phyloP scores from a whole-genome alignment of 1,139 yeast species.

The Kodamaea suecica region DNA sequence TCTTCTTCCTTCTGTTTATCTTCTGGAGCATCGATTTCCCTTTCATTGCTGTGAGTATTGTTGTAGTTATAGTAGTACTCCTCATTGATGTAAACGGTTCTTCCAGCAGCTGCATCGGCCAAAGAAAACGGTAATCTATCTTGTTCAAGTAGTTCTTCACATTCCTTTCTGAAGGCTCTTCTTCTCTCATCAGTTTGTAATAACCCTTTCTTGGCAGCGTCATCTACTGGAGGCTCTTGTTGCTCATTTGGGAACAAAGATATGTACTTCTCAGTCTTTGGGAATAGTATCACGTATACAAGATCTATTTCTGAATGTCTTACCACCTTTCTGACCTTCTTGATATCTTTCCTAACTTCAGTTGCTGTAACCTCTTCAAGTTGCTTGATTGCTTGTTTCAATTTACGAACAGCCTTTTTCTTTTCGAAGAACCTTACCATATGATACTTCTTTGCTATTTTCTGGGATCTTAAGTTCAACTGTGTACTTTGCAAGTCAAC shows the following conservation, averaged over 20 bases:
- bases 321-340: slow-evolving; percentile 50
- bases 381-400: slow-evolving; percentile 60
- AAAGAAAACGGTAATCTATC: slow-evolving; percentile 55
- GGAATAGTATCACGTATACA: slow-evolving; percentile 75
- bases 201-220: slow-evolving; percentile 42
- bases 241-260: slow-evolving; percentile 60
- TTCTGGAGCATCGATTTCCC: slow-evolving; percentile 44
- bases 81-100: slow-evolving; percentile 24
- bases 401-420: slow-evolving; percentile 77
- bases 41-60: slow-evolving; percentile 15
- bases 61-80: slow-evolving; percentile 9
- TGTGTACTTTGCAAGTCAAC: slow-evolving; percentile 61
- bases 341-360: slow-evolving; percentile 50
- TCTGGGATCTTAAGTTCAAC: slow-evolving; percentile 48
- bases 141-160: slow-evolving; percentile 49
- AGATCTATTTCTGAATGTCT: slow-evolving; percentile 65
- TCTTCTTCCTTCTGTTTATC: slow-evolving; percentile 25
- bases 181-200: slow-evolving; percentile 49
- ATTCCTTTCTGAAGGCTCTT: slow-evolving; percentile 47
- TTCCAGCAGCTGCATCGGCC: slow-evolving; percentile 56
- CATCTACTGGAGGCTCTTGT: slow-evolving; percentile 27
- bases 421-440: slow-evolving; percentile 91
- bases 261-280: slow-evolving; percentile 75
- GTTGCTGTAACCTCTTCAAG: slow-evolving; percentile 38
- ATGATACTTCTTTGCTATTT: slow-evolving; percentile 76